Evolutionary conservation across 306 rosid genomes (phyloP).

Genomic region (Glycine soja): DNA sequence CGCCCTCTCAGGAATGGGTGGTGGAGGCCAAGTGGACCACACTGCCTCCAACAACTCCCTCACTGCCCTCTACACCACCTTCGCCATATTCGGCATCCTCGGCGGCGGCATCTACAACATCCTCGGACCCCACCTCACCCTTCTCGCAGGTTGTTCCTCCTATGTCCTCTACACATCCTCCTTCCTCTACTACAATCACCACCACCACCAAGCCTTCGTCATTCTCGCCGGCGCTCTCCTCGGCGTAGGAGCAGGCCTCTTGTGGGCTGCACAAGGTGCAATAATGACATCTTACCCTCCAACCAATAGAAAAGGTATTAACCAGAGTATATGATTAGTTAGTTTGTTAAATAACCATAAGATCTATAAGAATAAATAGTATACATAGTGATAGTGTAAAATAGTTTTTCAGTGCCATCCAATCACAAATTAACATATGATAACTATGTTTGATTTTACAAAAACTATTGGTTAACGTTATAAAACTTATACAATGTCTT

Average conservation of each 20-base stretch:
- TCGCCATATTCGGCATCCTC: slow-evolving; percentile 71
- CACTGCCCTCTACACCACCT: slow-evolving; percentile 75
- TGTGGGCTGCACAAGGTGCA: slow-evolving; percentile 83
- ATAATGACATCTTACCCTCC: slow-evolving; percentile 91
- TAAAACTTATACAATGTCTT: too few species aligned
- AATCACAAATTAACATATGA: too few species aligned
- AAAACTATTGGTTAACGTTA: too few species aligned
- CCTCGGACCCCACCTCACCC: slow-evolving; percentile 80
- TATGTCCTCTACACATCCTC: slow-evolving; percentile 73
- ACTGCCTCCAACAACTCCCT: slow-evolving; percentile 75
- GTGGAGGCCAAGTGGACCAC: slow-evolving; percentile 73
- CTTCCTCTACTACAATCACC: slow-evolving; percentile 79
- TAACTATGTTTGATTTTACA: too few species aligned
- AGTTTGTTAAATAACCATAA: too few species aligned
- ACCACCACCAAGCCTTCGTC: slow-evolving; percentile 62
- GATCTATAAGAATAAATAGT: too few species aligned
- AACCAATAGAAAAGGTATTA: not conserved
- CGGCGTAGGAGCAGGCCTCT: slow-evolving; percentile 77
- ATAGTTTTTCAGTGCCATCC: too few species aligned
- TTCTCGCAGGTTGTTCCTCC: slow-evolving; percentile 70
- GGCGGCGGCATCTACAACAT: slow-evolving; percentile 86
- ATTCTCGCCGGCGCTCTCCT: slow-evolving; percentile 67
- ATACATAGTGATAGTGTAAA: too few species aligned
- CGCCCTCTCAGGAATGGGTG: slow-evolving; percentile 86
- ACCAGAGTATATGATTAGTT: too few species aligned